Evolutionary conservation across 2,329 filamentous ascomycete species (phyloP), one percentile per base, ranked within the genome.

Genomic region (Cryphonectria carpinicola): DNA sequence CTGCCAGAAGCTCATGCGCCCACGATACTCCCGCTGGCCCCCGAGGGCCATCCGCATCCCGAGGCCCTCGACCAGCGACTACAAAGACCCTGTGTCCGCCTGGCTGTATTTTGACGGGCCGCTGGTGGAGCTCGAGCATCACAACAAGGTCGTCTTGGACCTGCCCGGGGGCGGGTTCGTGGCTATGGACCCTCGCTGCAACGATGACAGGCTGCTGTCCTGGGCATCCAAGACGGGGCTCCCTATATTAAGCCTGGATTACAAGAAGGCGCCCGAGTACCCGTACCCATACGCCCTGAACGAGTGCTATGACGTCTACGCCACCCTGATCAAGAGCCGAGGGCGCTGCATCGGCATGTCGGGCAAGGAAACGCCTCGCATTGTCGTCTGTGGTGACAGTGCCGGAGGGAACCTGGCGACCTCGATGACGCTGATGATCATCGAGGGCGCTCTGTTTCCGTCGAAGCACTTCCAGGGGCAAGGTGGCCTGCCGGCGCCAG

Each of bases 31-130:
- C 75, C 89, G 88, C 72, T 97, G 95, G 84, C 89, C 91, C 7
- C 94, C 96, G 1, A 88, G 95, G 63, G 90, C 91, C 68, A 90
- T 98, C 66, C 88, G 94, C 28, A 98, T 99, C 72, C 91, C 93
- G 0, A 85, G 96, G 54, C 96, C 96, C 0, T 82, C 85, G 37
- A 88, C 89, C 49, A 97, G 94, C 74, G 90, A 93, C 73, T 97
- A 98, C 80, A 90, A 86, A 67, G 94, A 97, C 56, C 92, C 94
- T 0, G 90, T 97, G 0, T 87, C 89, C 70, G 95, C 89, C 1
- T 98, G 95, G 95, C 84, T 99, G 43, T 99, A 98, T 80, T 99
- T 95, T 76, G 94, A 98, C 77, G 96, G 96, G 0, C 92, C 95
- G 0, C 81, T 97, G 10, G 89, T 91, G 2, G 91, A 94, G 63